Conservation (phyloP, 768 basidiomycete genomes). For the Mycena alexandri region DNA sequence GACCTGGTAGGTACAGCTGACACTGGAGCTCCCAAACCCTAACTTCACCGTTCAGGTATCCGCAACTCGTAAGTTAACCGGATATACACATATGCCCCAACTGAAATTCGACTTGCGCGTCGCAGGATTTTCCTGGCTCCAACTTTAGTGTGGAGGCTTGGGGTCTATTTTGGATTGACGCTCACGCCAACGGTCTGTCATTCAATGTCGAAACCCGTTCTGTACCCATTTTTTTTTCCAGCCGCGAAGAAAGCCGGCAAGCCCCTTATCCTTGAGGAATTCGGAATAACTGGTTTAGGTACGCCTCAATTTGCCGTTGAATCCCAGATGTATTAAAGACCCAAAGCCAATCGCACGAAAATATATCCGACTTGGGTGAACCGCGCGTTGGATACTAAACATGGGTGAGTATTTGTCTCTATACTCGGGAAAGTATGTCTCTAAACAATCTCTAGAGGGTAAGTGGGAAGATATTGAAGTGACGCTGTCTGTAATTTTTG, state of each 20-base stretch:
- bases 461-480: neutral
- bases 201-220: neutral
- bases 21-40: neutral
- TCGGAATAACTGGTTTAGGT: constrained; percentile 64
- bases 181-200: constrained; percentile 59
- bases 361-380: constrained; percentile 67
- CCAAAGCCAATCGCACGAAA: constrained; percentile 60
- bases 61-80: constrained; percentile 46
- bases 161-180: constrained; percentile 71
- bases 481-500: neutral
- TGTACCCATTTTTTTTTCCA: constrained; percentile 33
- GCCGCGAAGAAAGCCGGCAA: constrained; percentile 67
- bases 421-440: neutral
- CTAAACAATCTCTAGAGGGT: constrained; percentile 16
- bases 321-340: neutral
- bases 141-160: constrained; percentile 63
- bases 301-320: constrained; percentile 29
- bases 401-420: constrained; percentile 48
- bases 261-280: constrained; percentile 75
- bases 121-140: constrained; percentile 60
- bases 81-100: neutral
- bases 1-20: constrained; percentile 47
- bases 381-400: constrained; percentile 60
- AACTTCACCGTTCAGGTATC: constrained; percentile 47
- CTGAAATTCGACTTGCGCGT: neutral